These are phyloP conservation scores for Annulohypoxylon moriforme DNA, from an alignment of 495 filamentous ascomycete species.

Conservation along the genomic window DNA sequence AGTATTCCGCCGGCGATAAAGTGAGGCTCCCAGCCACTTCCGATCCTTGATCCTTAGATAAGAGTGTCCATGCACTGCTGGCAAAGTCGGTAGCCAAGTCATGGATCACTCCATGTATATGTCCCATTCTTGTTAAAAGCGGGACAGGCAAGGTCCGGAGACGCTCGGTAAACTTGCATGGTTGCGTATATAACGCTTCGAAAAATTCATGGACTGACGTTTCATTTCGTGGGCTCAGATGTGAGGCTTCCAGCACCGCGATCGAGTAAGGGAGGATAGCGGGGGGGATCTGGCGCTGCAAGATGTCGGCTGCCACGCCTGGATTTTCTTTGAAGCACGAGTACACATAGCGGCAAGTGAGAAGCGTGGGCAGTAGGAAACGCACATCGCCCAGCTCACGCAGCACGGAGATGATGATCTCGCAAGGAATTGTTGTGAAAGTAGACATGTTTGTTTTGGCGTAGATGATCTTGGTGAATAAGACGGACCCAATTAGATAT, in stretches of 20 bases:
- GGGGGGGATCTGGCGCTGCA: conserved; percentile 24
- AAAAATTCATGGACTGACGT: conserved; percentile 14
- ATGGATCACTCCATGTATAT: conserved; percentile 25
- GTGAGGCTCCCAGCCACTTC: conserved; percentile 25
- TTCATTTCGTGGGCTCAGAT: conserved; percentile 18
- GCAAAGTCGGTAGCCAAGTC: conserved; percentile 24
- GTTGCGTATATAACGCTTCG: conserved; percentile 27
- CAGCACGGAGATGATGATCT: conserved; percentile 24
- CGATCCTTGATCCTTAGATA: conserved; percentile 27
- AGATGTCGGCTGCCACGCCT: conserved; percentile 20
- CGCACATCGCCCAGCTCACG: conserved; percentile 10
- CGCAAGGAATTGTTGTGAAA: conserved; percentile 21
- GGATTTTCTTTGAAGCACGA: conserved; percentile 16
- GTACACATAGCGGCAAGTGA: conserved; percentile 12
- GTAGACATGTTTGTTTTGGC: conserved; percentile 22
- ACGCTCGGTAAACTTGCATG: conserved; percentile 31
- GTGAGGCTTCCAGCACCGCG: conserved; percentile 24
- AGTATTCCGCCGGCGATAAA: conserved; percentile 28
- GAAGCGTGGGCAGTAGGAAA: conserved; percentile 8
- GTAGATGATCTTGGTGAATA: conserved; percentile 13
- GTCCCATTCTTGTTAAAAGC: conserved; percentile 29
- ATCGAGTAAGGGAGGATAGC: conserved; percentile 29
- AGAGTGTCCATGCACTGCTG: conserved; percentile 26
- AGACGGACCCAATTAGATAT: too few species aligned
- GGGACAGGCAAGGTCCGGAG: conserved; percentile 27